Base-by-base conservation (phyloP, 495 filamentous ascomycete species). In the Penicillium lagena region DNA sequence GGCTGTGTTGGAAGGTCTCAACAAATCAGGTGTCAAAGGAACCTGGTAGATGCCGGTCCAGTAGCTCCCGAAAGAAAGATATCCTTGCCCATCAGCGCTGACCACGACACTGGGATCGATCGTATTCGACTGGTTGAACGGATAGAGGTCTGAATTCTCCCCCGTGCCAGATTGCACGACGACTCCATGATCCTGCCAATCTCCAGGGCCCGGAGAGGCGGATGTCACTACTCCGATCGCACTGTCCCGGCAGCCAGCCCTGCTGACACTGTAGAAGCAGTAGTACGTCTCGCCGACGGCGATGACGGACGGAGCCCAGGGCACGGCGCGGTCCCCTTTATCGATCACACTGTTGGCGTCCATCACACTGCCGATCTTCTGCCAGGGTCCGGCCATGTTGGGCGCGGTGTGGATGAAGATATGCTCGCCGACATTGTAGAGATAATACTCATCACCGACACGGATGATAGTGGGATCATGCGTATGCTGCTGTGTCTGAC, bases 31-130 rank as follows among this genome's bases (percentile, higher is more conserved):
- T 10, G 47, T 63, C 64, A 88, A 69, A 6, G 71, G 59, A 6
- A 82, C 76, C 56, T 86, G 81, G 63, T 79, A 82, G 43, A 88
- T 73, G 39, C 83, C 82, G 9, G 68, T 66, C 85, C 85, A 91
- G 63, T 85, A 91, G 33, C 73, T 79, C 11, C 86, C 86, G 40
- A 82, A 91, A 14, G 67, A 79, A 40, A 90, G 60, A 47, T 77
- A 79, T 33, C 75, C 76, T 0, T 62, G 52, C 7, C 70, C 71
- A 14, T 68, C 64, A 1, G 53, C 48, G 3, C 59, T 56, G n/a
- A 71, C 28, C 39, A 88, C 52, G 0, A 85, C 61, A 48, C 80
- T 82, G 0, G 73, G 63, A 50, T 91, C 86, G 51, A 91, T 89
- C n/a, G 84, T 79, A 48, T 90, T 89, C 53, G 82, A 85, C 2